Percentiles rank a stretch among this genome's conserved stretches.
These are phyloP conservation scores for Trametes punicea DNA, from an alignment of 768 basidiomycete genomes.

Conservation along the genomic window DNA sequence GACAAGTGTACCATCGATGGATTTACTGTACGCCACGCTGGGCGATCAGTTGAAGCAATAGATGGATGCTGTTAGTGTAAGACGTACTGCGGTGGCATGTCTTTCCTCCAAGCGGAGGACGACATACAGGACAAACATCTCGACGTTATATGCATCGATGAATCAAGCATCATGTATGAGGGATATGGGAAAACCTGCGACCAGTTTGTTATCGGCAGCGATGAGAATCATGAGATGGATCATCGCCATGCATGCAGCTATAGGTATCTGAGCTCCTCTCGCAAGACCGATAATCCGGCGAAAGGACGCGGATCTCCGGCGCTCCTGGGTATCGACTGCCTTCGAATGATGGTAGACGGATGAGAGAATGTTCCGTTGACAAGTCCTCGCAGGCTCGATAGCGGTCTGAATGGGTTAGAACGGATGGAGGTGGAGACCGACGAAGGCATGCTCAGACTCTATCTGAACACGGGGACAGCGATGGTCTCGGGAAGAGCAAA, in stretches of 20 bases:
- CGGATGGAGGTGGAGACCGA: constrained; percentile 3
- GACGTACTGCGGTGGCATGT: background rate
- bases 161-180: too few species aligned
- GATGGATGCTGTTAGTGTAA: background rate
- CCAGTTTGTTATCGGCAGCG: too few species aligned
- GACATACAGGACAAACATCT: too few species aligned
- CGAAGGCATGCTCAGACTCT: background rate
- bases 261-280: background rate
- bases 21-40: too few species aligned
- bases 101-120: too few species aligned
- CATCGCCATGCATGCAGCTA: background rate
- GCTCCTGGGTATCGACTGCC: background rate
- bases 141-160: too few species aligned
- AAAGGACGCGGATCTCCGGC: constrained; percentile 14
- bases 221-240: background rate
- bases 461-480: constrained; percentile 12
- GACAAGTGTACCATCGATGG: constrained; percentile 1
- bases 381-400: constrained; percentile 6
- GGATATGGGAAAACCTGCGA: too few species aligned
- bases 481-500: constrained; percentile 1
- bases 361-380: background rate
- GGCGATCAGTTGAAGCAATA: background rate
- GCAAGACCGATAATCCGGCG: constrained; percentile 9
- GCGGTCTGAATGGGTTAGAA: background rate
- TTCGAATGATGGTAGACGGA: background rate